These are phyloP conservation scores for Aspergillus sp. DNA, from an alignment of 2,329 filamentous ascomycete genomes.

Conservation along the genomic window DNA sequence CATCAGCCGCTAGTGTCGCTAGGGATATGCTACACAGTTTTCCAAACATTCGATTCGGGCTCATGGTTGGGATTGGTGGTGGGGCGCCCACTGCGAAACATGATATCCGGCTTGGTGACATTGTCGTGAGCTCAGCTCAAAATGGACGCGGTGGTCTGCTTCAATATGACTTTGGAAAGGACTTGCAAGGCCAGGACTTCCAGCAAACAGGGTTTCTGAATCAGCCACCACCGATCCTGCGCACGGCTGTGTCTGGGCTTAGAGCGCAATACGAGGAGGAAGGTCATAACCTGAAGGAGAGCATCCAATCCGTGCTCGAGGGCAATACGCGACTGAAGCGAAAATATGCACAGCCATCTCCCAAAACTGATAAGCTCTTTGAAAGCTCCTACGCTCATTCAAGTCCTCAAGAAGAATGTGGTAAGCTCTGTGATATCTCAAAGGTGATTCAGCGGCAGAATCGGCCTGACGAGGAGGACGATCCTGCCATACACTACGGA, in stretches of 20 bases:
- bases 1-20: background rate
- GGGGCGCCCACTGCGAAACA: constrained; percentile 22
- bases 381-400: too few relatives aligned
- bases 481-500: too few relatives aligned
- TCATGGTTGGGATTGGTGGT: constrained; percentile 30
- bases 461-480: too few relatives aligned
- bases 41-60: constrained; percentile 20
- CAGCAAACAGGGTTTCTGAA: background rate
- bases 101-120: background rate
- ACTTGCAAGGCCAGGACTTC: background rate
- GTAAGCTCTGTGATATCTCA: too few relatives aligned
- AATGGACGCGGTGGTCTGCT: background rate
- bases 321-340: too few relatives aligned
- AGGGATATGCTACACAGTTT: constrained; percentile 23
- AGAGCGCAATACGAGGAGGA: too few relatives aligned
- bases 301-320: too few relatives aligned
- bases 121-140: background rate
- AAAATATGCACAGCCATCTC: too few relatives aligned
- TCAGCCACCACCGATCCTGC: background rate
- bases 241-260: background rate
- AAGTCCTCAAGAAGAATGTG: too few relatives aligned
- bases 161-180: background rate
- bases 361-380: too few relatives aligned
- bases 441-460: too few relatives aligned
- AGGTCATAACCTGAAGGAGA: too few relatives aligned